Percentiles rank a stretch among this genome's conserved stretches.
phyloP scores from a whole-genome alignment of 116 monocot genomes.

The Dioscorea cayenensis region DNA sequence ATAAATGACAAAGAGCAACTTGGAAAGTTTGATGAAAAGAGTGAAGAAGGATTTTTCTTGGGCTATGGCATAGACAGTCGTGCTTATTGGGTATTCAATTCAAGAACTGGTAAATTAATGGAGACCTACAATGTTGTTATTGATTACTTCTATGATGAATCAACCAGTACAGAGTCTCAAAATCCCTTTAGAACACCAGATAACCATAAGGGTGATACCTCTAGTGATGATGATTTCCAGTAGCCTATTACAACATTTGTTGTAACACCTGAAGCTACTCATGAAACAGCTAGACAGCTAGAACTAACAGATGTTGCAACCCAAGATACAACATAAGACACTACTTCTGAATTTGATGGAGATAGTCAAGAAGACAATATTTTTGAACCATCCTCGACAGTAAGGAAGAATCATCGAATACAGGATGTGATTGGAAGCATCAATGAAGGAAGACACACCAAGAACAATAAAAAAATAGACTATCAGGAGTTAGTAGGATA shows the following conservation, averaged over 20 bases:
- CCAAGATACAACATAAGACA: not conserved
- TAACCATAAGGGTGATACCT: not conserved
- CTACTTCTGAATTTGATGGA: not conserved
- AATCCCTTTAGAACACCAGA: no score
- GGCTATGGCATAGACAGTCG: not conserved
- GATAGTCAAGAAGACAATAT: not conserved
- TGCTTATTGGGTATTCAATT: not conserved
- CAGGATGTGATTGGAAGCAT: not conserved
- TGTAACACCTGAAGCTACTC: no score
- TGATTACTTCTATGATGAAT: no score
- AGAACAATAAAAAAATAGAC: not conserved
- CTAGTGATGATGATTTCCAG: not conserved
- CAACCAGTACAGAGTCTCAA: no score
- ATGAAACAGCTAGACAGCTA: no score
- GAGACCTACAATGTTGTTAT: not conserved
- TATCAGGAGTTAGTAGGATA: not conserved
- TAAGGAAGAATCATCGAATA: not conserved
- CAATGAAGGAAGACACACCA: not conserved
- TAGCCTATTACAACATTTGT: no score
- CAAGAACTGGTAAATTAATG: not conserved
- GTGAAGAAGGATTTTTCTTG: not conserved
- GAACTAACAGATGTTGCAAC: not conserved
- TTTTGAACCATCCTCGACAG: not conserved
- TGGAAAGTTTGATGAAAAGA: not conserved
- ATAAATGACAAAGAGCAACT: no score